A percentile compares a stretch with the other conserved stretches of the same genome.
Conservation (phyloP, 2,329 filamentous ascomycete species). For the Diaporthe citrichinensis region DNA sequence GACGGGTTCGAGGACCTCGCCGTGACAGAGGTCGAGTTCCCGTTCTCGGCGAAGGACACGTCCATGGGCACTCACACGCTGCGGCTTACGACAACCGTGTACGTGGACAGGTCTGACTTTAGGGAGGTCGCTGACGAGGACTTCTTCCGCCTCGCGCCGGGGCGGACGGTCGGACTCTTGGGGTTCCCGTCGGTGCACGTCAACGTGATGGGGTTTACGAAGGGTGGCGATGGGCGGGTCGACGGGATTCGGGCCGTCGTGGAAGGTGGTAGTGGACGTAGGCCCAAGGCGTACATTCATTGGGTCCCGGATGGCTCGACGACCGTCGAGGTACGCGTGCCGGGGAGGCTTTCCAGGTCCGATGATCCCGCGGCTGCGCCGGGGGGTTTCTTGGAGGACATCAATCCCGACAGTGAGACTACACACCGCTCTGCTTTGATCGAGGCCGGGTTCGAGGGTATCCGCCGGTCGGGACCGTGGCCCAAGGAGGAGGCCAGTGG, state of each 20-base stretch:
- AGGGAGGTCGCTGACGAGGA: slow-evolving; percentile 79
- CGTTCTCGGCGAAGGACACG: slow-evolving; percentile 87
- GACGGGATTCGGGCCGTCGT: slow-evolving; percentile 76
- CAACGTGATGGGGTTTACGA: slow-evolving; percentile 76
- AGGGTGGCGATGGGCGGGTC: slow-evolving; percentile 74
- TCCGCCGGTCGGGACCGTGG: slow-evolving; percentile 78
- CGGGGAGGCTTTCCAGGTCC: slow-evolving; percentile 80
- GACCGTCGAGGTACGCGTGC: slow-evolving; percentile 81
- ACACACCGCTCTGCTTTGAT: not conserved
- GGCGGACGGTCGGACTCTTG: slow-evolving; percentile 80
- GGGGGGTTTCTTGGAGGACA: not conserved
- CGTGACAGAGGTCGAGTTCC: slow-evolving; percentile 71
- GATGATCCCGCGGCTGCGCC: not conserved
- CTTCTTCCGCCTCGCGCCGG: slow-evolving; percentile 84
- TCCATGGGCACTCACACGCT: slow-evolving; percentile 73
- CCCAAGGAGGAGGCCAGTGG: slow-evolving; percentile 82
- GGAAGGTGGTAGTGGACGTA: slow-evolving; percentile 76
- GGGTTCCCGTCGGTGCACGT: slow-evolving; percentile 78
- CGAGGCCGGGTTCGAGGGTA: not conserved
- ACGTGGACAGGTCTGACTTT: slow-evolving; percentile 87
- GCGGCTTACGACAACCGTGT: slow-evolving; percentile 81
- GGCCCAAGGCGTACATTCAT: slow-evolving; percentile 88
- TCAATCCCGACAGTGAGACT: not conserved
- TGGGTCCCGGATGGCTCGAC: slow-evolving; percentile 84
- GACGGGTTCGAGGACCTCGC: slow-evolving; percentile 81